A percentile compares a stretch with the other conserved stretches of the same genome.
Evolutionary conservation across 2,329 filamentous ascomycete species (phyloP).

Genomic region (Colletotrichum theobromicola): DNA sequence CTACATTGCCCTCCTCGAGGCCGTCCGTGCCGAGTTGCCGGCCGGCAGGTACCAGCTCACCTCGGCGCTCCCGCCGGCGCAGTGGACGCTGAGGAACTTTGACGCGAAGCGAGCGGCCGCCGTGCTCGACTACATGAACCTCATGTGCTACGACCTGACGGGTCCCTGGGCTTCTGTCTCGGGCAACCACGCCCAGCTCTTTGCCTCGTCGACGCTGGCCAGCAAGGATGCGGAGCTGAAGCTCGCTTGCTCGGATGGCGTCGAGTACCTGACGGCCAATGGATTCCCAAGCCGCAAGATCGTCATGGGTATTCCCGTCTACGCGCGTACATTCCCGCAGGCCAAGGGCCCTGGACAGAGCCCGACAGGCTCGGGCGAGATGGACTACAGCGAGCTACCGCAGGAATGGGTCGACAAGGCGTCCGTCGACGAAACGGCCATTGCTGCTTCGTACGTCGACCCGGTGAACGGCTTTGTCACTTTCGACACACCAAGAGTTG

Average conservation of each 20-base stretch:
- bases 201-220: conserved; percentile 30
- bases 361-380: conserved; percentile 53
- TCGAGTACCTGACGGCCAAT: conserved; percentile 57
- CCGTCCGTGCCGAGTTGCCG: conserved; percentile 60
- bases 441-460: conserved; percentile 63
- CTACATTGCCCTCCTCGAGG: conserved; percentile 60
- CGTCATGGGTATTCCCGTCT: conserved; percentile 66
- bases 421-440: conserved; percentile 53
- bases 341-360: conserved; percentile 58
- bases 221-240: conserved; percentile 31
- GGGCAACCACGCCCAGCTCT: conserved; percentile 70
- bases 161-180: conserved; percentile 66
- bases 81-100: conserved; percentile 67
- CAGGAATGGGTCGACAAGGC: conserved; percentile 48
- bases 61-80: conserved; percentile 66
- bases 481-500: conserved; percentile 67
- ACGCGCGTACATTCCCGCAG: conserved; percentile 65
- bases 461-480: conserved; percentile 59
- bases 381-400: conserved; percentile 68
- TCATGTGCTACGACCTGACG: conserved; percentile 74
- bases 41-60: conserved; percentile 62
- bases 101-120: conserved; percentile 55
- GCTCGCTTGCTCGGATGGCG: conserved; percentile 58
- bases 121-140: conserved; percentile 66
- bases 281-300: conserved; percentile 64